phyloP scores from a whole-genome alignment of 139 green algal genomes.

The Nannochloris sp. region DNA sequence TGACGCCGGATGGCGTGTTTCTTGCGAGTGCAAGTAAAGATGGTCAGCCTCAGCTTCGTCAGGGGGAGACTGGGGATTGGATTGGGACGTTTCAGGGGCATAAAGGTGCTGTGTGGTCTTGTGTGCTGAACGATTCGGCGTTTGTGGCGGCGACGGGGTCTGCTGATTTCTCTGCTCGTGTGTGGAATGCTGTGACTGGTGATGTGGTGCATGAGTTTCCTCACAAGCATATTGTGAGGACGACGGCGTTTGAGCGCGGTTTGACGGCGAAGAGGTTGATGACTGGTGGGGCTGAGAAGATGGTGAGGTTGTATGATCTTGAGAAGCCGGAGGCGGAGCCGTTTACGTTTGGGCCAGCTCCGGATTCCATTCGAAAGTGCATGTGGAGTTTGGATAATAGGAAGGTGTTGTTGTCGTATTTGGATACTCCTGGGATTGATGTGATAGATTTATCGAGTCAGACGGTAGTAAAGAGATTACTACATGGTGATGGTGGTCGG shows the following conservation, averaged over 20 bases:
- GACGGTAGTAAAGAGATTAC: constrained; percentile 49
- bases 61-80: constrained; percentile 93
- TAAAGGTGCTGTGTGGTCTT: constrained; percentile 96
- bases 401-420: constrained; percentile 55
- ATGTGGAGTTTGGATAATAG: constrained; percentile 66
- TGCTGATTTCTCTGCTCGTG: constrained; percentile 86
- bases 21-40: constrained; percentile 92
- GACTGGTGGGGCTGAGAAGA: constrained; percentile 76
- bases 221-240: constrained; percentile 93
- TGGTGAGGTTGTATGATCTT: constrained; percentile 88
- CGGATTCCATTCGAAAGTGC: constrained; percentile 46
- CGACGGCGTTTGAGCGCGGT: constrained; percentile 58
- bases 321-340: constrained; percentile 55
- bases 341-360: constrained; percentile 3
- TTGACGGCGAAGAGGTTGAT: constrained; percentile 34
- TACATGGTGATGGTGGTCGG: constrained; percentile 45
- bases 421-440: constrained; percentile 32
- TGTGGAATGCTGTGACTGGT: constrained; percentile 93
- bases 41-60: constrained; percentile 92
- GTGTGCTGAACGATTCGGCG: constrained; percentile 73
- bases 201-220: constrained; percentile 76
- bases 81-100: constrained; percentile 97
- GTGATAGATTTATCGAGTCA: constrained; percentile 74
- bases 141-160: constrained; percentile 81
- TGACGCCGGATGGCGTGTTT: constrained; percentile 93